Conservation (phyloP, 1,284 basidiomycete genomes). For the Ganoderma multipileum region DNA sequence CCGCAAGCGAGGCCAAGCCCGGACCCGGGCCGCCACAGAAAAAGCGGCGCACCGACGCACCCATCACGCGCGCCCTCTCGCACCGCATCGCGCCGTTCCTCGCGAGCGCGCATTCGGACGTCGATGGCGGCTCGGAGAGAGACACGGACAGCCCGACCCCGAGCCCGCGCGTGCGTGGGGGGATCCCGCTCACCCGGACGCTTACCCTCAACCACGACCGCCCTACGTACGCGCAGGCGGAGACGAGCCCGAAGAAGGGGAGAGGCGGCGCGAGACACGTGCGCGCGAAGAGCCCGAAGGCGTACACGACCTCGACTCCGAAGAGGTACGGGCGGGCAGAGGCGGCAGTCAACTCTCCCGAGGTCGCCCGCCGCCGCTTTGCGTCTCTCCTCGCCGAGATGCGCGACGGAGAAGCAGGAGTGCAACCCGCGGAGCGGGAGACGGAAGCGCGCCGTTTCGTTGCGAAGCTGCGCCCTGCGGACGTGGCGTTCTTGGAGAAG, state of each 20-base stretch:
- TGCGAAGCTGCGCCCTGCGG: not conserved
- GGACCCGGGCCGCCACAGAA: slow-evolving; percentile 2
- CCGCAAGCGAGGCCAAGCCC: no score
- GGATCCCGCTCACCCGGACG: no score
- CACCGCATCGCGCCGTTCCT: slow-evolving; percentile 27
- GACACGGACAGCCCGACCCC: not conserved
- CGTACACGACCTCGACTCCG: no score
- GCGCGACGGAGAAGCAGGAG: not conserved
- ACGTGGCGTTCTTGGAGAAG: not conserved
- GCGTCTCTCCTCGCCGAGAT: no score
- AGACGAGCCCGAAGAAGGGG: not conserved
- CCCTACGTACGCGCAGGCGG: no score
- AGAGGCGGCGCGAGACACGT: no score
- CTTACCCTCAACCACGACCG: no score
- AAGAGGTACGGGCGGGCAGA: no score
- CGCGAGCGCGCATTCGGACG: slow-evolving; percentile 4
- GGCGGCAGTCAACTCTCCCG: no score
- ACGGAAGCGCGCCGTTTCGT: not conserved
- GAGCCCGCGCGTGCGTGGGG: not conserved
- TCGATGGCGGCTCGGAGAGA: slow-evolving; percentile 12
- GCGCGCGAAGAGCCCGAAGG: no score
- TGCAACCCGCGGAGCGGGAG: not conserved
- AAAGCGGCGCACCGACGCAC: no score
- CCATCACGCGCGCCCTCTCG: slow-evolving; percentile 27
- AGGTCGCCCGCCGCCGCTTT: no score